A percentile compares a stretch with the other conserved stretches of the same genome.
phyloP scores from a whole-genome alignment of 345 rosid genomes.

The Linum usitatissimum region DNA sequence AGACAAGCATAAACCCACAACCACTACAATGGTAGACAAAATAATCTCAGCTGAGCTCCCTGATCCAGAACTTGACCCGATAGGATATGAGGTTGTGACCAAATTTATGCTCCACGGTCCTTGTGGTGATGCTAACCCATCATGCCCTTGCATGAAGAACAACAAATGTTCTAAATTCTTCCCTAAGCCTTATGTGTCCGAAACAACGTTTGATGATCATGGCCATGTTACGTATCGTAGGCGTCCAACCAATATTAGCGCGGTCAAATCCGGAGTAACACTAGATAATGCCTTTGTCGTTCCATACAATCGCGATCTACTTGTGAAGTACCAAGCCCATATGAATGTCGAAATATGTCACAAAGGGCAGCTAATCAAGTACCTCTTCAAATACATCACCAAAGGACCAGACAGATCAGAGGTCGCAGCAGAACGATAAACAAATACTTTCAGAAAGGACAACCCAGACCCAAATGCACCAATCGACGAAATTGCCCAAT shows the following conservation, averaged over 20 bases:
- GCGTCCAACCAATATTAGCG: too few species aligned
- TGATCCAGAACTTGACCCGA: neutral
- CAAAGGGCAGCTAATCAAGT: neutral
- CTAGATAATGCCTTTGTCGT: neutral
- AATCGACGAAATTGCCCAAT: too few species aligned
- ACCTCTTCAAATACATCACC: conserved; percentile 4
- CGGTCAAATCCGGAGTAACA: too few species aligned
- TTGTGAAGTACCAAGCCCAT: conserved; percentile 3
- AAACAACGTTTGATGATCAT: too few species aligned
- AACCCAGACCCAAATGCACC: too few species aligned
- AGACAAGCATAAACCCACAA: neutral
- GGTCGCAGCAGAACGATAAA: too few species aligned
- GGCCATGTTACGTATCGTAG: too few species aligned
- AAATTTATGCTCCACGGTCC: conserved; percentile 6
- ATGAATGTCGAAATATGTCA: neutral
- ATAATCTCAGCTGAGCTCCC: neutral
- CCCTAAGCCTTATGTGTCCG: too few species aligned
- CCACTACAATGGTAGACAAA: neutral
- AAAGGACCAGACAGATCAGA: conserved; percentile 1
- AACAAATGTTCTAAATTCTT: too few species aligned
- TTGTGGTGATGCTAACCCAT: neutral
- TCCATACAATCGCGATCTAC: neutral
- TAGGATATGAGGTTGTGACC: neutral
- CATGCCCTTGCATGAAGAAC: too few species aligned
- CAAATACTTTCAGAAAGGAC: too few species aligned